These are phyloP conservation scores for Escallonia rubra DNA, from an alignment of 129 eudicot species.

Conservation along the genomic window DNA sequence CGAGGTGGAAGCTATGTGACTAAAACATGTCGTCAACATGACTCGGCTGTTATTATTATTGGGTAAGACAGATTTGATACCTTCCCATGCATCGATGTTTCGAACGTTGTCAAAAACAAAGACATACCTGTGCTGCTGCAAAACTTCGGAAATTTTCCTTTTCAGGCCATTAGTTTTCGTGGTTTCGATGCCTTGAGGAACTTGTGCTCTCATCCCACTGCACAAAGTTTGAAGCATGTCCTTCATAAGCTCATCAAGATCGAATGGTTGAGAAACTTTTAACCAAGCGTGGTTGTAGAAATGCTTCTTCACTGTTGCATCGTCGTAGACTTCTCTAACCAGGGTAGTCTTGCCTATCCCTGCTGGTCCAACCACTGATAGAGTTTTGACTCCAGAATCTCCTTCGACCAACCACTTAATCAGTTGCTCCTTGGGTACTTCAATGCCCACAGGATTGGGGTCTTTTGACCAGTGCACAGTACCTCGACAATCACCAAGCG, in stretches of 20 bases:
- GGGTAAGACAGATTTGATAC: conserved; percentile 3
- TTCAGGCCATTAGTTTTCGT: background rate
- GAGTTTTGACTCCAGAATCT: background rate
- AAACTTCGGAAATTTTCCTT: background rate
- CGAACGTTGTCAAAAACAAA: conserved; percentile 26
- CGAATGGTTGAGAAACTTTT: background rate
- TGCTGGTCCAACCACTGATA: conserved; percentile 16
- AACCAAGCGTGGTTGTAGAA: conserved; percentile 15
- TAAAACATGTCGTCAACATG: conserved; percentile 15
- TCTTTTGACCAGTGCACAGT: conserved; percentile 9
- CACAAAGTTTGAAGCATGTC: background rate
- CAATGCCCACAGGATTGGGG: conserved; percentile 17
- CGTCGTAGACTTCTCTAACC: conserved; percentile 3
- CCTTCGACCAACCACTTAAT: background rate
- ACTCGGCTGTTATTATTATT: conserved; percentile 7
- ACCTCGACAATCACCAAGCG: background rate
- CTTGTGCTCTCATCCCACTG: background rate
- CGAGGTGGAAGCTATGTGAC: conserved; percentile 1
- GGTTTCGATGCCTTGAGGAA: background rate
- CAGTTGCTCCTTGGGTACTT: background rate
- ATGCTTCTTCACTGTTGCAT: background rate
- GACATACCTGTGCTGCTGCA: conserved; percentile 6
- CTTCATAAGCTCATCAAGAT: background rate
- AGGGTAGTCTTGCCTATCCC: conserved; percentile 22
- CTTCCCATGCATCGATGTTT: conserved; percentile 12